Percentiles rank a stretch among this genome's conserved stretches.
Conservation (phyloP, 2,329 filamentous ascomycete species). For the Chrysoporthe austroafricana region DNA sequence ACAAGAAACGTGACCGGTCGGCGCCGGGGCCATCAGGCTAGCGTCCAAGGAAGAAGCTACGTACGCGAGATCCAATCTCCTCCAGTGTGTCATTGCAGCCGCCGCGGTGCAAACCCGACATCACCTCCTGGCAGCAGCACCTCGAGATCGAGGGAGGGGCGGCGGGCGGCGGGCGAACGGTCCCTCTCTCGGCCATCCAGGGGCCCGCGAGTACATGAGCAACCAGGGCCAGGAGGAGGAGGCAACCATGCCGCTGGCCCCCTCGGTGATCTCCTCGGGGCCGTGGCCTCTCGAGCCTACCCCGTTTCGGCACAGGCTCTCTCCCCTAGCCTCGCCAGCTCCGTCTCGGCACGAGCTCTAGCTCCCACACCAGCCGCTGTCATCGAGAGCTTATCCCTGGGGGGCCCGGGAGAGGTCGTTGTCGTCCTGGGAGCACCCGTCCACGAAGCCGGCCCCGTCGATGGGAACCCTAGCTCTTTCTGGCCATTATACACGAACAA, state of each 20-base stretch:
- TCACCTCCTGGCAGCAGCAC: constrained; percentile 2
- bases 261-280: constrained; percentile 5
- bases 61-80: constrained; percentile 25
- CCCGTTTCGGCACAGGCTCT: constrained; percentile 2
- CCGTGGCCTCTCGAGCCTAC: background rate
- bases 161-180: background rate
- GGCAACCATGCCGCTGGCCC: constrained; percentile 14
- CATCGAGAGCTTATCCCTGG: background rate
- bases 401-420: background rate
- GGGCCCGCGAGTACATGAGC: constrained; percentile 3
- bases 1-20: constrained; percentile 29
- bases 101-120: constrained; percentile 23
- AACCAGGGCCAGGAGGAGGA: constrained; percentile 6
- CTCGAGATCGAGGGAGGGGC: constrained; percentile 8
- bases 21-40: constrained; percentile 20
- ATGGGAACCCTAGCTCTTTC: background rate
- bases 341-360: background rate
- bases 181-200: background rate
- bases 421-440: constrained; percentile 18
- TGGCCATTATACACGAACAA: background rate
- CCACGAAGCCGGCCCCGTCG: constrained; percentile 14
- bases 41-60: constrained; percentile 19
- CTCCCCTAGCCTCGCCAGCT: background rate
- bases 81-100: constrained; percentile 29
- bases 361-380: constrained; percentile 10